phyloP scores from a whole-genome alignment of 345 rosid genomes.

The Punica granatum region DNA sequence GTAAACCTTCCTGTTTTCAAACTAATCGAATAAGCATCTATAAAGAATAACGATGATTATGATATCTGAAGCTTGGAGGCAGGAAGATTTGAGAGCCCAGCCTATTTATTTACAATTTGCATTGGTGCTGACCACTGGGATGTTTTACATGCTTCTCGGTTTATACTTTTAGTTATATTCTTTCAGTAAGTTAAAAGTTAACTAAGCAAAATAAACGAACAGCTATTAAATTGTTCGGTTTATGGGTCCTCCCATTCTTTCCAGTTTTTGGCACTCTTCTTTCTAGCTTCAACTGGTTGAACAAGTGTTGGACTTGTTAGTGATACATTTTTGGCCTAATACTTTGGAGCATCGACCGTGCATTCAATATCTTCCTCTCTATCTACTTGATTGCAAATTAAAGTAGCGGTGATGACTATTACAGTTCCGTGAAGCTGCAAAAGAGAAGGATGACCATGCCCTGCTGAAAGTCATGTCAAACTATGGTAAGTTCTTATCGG shows the following conservation, averaged over 20 bases:
- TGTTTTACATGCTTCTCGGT: not conserved
- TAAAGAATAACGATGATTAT: too few relatives aligned
- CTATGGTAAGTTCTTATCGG: constrained; percentile 45
- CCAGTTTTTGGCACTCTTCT: not conserved
- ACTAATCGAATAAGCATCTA: not conserved
- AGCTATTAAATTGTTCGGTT: not conserved
- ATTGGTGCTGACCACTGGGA: not conserved
- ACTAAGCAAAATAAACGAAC: too few relatives aligned
- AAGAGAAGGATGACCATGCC: constrained; percentile 49
- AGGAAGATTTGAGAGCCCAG: not conserved
- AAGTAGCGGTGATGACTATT: constrained; percentile 10
- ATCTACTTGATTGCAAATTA: not conserved
- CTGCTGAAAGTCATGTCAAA: constrained; percentile 75
- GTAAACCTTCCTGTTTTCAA: not conserved
- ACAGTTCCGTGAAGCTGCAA: constrained; percentile 77
- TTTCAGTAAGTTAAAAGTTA: not conserved
- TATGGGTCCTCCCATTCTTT: not conserved
- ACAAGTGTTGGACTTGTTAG: not conserved
- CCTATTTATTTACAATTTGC: not conserved
- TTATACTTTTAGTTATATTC: not conserved
- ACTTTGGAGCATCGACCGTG: not conserved
- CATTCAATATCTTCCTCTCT: not conserved
- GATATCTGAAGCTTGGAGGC: not conserved
- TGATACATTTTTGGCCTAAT: not conserved
- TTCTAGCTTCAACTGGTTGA: not conserved